phyloP scores from a whole-genome alignment of 2,329 filamentous ascomycete species.

The Pseudohalonectria lignicola region DNA sequence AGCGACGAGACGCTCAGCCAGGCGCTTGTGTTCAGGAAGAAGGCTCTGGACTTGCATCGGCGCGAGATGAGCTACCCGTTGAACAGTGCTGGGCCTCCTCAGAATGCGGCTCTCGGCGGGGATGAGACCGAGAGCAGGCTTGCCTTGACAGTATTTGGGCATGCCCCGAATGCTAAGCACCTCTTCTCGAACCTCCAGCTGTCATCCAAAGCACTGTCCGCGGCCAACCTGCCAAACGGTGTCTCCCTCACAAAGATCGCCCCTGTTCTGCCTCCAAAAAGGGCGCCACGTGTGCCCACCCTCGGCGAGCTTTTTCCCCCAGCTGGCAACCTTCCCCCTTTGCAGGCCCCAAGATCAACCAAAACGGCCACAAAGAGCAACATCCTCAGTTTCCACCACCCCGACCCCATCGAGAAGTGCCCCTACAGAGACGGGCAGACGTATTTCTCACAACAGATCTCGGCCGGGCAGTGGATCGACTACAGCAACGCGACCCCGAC shows the following conservation, averaged over 20 bases:
- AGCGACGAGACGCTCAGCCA: conserved; percentile 27
- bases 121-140: conserved; percentile 18
- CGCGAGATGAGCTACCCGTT: conserved; percentile 44
- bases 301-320: conserved; percentile 67
- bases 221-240: conserved; percentile 61
- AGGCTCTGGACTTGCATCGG: conserved; percentile 50
- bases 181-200: conserved; percentile 78
- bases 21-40: conserved; percentile 47
- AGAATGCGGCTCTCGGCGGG: conserved; percentile 10
- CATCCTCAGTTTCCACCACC: conserved; percentile 23
- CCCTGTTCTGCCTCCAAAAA: conserved; percentile 33
- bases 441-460: conserved; percentile 57
- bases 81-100: neutral
- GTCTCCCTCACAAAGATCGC: conserved; percentile 59
- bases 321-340: conserved; percentile 49
- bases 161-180: conserved; percentile 62
- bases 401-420: conserved; percentile 35
- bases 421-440: conserved; percentile 37
- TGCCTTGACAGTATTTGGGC: conserved; percentile 68
- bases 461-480: conserved; percentile 60
- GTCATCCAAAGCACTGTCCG: conserved; percentile 39
- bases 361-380: conserved; percentile 57
- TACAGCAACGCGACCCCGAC: conserved; percentile 52
- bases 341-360: conserved; percentile 62
- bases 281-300: conserved; percentile 43